Conservation (phyloP, 2,329 filamentous ascomycete genomes). For the Tetracladium maxilliforme region DNA sequence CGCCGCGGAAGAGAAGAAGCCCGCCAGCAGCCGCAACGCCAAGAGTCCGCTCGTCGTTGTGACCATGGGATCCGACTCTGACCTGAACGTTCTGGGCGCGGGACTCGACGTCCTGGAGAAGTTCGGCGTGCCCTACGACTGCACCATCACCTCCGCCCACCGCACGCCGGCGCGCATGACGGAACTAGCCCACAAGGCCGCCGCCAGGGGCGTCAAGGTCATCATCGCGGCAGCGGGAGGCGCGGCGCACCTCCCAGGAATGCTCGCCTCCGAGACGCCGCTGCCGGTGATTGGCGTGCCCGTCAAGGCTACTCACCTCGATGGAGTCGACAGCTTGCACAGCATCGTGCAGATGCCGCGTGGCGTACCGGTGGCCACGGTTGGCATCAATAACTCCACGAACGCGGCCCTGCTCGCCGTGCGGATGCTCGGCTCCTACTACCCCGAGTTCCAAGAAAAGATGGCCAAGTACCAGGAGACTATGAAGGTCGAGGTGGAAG, state of each 20-base stretch:
- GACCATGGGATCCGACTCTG: slow-evolving; percentile 75
- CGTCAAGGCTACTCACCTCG: slow-evolving; percentile 57
- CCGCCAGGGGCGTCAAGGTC: slow-evolving; percentile 51
- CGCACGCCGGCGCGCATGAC: slow-evolving; percentile 59
- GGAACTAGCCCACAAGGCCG: slow-evolving; percentile 47
- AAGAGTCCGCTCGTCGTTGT: slow-evolving; percentile 49
- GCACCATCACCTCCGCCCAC: slow-evolving; percentile 69
- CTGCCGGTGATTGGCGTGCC: slow-evolving; percentile 68
- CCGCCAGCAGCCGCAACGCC: slow-evolving; percentile 3
- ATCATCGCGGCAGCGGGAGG: slow-evolving; percentile 66
- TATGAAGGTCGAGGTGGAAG: slow-evolving; percentile 47
- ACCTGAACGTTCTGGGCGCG: slow-evolving; percentile 51
- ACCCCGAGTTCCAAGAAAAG: slow-evolving; percentile 37
- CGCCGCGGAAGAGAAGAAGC: slow-evolving; percentile 1
- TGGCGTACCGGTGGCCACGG: slow-evolving; percentile 61
- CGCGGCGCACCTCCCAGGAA: slow-evolving; percentile 61
- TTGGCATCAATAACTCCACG: slow-evolving; percentile 68
- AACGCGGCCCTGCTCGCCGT: slow-evolving; percentile 63
- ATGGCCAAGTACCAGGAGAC: slow-evolving; percentile 46
- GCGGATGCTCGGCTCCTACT: slow-evolving; percentile 45
- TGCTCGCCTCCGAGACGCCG: slow-evolving; percentile 55
- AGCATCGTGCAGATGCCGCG: slow-evolving; percentile 68
- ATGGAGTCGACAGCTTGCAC: slow-evolving; percentile 56
- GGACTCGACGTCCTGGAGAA: slow-evolving; percentile 51
- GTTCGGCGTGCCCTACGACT: slow-evolving; percentile 59